Conservation (phyloP, 768 basidiomycete genomes). For the Phanerochaete carnosa region DNA sequence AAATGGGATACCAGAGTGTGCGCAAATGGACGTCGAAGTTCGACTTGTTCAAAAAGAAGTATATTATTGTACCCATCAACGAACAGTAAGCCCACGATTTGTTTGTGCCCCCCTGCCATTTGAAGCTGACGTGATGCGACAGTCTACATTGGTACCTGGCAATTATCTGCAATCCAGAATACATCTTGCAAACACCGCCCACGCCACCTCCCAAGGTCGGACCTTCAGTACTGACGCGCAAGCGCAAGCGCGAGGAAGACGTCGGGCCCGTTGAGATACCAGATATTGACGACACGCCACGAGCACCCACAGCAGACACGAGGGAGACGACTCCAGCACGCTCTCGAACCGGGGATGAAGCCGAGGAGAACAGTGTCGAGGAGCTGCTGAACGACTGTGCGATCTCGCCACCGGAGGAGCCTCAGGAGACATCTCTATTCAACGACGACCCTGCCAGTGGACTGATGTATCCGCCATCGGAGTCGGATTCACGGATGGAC, state of each 20-base stretch:
- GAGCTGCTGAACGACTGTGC: not conserved
- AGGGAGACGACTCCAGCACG: not conserved
- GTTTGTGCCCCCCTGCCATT: not conserved
- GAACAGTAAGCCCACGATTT: constrained; percentile 66
- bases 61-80: constrained; percentile 93
- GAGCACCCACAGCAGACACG: not conserved
- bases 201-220: not conserved
- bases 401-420: not conserved
- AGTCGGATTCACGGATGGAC: constrained; percentile 15
- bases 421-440: not conserved
- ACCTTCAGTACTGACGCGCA: constrained; percentile 19
- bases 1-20: constrained; percentile 79
- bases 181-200: constrained; percentile 49
- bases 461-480: constrained; percentile 16
- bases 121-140: not conserved
- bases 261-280: not conserved
- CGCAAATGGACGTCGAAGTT: constrained; percentile 92
- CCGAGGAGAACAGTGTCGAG: constrained; percentile 7
- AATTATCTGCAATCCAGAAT: constrained; percentile 81
- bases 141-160: constrained; percentile 98
- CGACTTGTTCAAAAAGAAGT: constrained; percentile 88
- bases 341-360: constrained; percentile 16
- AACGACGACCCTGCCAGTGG: not conserved
- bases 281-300: not conserved
- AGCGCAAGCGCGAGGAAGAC: constrained; percentile 24